Evolutionary conservation across 345 rosid species (phyloP).

Genomic region (Chamaenerion angustifolium): DNA sequence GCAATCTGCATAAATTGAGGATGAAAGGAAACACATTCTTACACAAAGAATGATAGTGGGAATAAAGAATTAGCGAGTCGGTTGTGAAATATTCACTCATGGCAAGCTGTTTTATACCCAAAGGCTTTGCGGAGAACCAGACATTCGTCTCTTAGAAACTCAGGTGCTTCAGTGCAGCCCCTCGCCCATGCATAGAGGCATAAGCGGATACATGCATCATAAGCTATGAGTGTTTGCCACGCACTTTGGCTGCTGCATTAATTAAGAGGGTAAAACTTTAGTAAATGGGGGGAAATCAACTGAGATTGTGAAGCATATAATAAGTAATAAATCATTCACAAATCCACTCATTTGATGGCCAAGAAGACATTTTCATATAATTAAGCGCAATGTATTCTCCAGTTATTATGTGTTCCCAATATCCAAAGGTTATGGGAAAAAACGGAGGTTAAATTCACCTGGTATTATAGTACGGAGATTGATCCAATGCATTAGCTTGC

Average conservation of each 20-base stretch:
- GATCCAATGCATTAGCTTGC: conserved; percentile 32
- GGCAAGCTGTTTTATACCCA: conserved; percentile 44
- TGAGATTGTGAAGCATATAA: neutral
- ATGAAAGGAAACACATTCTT: neutral
- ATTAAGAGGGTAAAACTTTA: conserved; percentile 1
- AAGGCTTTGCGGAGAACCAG: conserved; percentile 78
- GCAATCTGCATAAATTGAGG: conserved; percentile 33
- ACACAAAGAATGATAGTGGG: neutral
- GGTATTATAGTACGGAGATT: conserved; percentile 32
- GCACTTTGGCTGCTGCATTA: conserved; percentile 66
- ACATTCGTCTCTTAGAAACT: conserved; percentile 82
- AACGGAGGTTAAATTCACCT: conserved; percentile 29
- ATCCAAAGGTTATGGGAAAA: neutral
- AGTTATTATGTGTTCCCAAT: neutral
- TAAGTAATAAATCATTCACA: neutral
- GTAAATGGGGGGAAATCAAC: conserved; percentile 2
- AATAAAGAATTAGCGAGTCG: neutral
- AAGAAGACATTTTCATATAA: no score
- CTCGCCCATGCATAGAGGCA: conserved; percentile 76
- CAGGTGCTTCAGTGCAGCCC: conserved; percentile 88
- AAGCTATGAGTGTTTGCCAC: conserved; percentile 85
- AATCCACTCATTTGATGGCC: no score
- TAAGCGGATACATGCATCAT: conserved; percentile 90
- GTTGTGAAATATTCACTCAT: neutral
- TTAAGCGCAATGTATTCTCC: no score